These are phyloP conservation scores for Penicillium ochrochloron DNA, from an alignment of 495 filamentous ascomycete species.

Conservation along the genomic window DNA sequence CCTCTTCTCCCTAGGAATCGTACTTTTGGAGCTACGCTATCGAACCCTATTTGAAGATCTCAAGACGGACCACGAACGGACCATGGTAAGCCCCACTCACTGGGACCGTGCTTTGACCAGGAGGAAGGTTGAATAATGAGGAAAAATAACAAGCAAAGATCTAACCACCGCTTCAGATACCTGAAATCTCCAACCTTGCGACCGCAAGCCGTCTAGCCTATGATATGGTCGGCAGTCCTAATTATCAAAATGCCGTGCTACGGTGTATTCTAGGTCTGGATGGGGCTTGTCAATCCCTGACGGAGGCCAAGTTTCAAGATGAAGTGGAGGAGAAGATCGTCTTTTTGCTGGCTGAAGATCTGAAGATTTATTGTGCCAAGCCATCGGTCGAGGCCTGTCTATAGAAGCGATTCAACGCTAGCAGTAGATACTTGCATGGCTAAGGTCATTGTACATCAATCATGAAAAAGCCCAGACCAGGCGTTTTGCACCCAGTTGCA, in stretches of 20 bases:
- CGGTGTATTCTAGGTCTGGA: not conserved
- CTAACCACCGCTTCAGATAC: not conserved
- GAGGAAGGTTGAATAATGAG: not conserved
- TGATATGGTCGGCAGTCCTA: not conserved
- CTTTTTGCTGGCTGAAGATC: constrained; percentile 6
- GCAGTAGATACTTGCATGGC: not conserved
- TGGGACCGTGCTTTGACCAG: not conserved
- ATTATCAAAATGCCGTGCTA: not conserved
- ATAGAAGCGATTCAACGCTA: not conserved
- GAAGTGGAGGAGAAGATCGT: constrained; percentile 4
- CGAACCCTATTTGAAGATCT: constrained; percentile 7
- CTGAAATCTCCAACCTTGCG: not conserved
- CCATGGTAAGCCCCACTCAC: constrained; percentile 2
- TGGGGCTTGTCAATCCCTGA: constrained; percentile 1
- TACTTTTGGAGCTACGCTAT: constrained; percentile 8
- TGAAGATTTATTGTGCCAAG: constrained; percentile 5
- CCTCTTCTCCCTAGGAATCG: not conserved
- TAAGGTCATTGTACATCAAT: not conserved
- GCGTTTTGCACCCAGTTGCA: not conserved
- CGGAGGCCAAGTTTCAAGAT: constrained; percentile 9
- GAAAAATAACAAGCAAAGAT: constrained; percentile 6
- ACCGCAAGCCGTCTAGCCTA: not conserved
- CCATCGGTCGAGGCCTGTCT: constrained; percentile 9
- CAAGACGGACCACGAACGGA: constrained; percentile 2
- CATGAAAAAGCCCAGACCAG: not conserved